Base-by-base conservation (phyloP, 1,284 basidiomycete species). In the Moniliophthora roreri region DNA sequence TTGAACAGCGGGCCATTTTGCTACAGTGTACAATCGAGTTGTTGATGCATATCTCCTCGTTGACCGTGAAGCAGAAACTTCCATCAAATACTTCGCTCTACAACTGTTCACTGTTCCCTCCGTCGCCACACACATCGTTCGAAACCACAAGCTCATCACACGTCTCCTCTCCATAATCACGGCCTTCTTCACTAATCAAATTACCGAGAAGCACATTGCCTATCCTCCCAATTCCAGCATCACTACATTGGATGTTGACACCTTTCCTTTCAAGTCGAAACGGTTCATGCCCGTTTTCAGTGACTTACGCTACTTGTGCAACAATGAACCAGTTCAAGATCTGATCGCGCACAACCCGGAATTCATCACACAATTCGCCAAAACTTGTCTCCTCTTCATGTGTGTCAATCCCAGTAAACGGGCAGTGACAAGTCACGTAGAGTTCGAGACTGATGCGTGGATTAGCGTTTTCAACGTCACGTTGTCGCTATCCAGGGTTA, bases 391-490 rank as follows among this genome's bases (percentile, higher is more conserved):
- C 60, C 76, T 95, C 41, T 97, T 97, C 76, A 92, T 93, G 79
- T 91, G 89, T 59, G 81, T 97, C 62, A 94, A 95, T 63, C 87
- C 93, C 0, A 93, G 93, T 67, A 85, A 87, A 60, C 82, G 94
- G n/a, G 91, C 90, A 9, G 83, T 79, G 4, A 80, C 82, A 15
- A 85, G 75, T 54, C 95, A 98, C 62, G 85, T 97, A 61, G 94
- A 97, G 68, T 98, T 92, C 70, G 95, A 98, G 70, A 88, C 89
- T 32, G 95, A 98, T 61, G 85, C 88, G 26, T 97, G 94, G 93
- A 91, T 95, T 57, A 91, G 87, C 63, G 90, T 95, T 8, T 97
- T 97, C 73, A 93, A 94, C 62, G 87, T 95, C 26, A 93, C 93
- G 5, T 81, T 95, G 6, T 94, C 93, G 23, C 73, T 98, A 13